These are phyloP conservation scores for Lathyrus tuberosus DNA, from an alignment of 306 rosid species.

Conservation along the genomic window DNA sequence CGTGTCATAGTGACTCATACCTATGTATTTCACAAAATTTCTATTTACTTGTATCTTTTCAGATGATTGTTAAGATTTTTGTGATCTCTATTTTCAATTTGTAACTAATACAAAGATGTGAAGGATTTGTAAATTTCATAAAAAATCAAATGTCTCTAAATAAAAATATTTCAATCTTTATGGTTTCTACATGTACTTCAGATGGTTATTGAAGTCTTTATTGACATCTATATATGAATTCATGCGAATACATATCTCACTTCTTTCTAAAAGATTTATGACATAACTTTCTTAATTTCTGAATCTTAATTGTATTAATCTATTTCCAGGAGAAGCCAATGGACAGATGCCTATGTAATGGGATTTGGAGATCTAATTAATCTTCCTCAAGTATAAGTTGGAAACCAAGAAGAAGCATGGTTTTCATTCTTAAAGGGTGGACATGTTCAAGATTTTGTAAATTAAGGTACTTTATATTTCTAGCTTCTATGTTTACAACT, in stretches of 20 bases:
- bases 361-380: conserved; percentile 69
- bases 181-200: background rate
- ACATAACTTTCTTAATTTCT: conserved; percentile 11
- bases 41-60: conserved; percentile 2
- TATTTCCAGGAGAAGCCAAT: conserved; percentile 69
- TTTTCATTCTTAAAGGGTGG: conserved; percentile 84
- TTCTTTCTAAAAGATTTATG: conserved; percentile 12
- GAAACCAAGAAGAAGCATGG: conserved; percentile 64
- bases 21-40: background rate
- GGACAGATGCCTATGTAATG: conserved; percentile 88
- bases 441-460: conserved; percentile 70
- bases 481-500: conserved; percentile 18
- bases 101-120: too few relatives aligned
- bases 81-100: too few relatives aligned
- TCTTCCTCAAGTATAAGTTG: conserved; percentile 48
- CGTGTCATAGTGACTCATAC: background rate
- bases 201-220: conserved; percentile 4
- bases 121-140: too few relatives aligned
- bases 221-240: background rate
- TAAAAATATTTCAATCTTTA: background rate
- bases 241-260: background rate
- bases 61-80: background rate
- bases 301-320: conserved; percentile 27
- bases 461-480: conserved; percentile 57
- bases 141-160: too few relatives aligned